Evolutionary conservation across 225 moss, liverwort and hornwort genomes (phyloP).

Genomic region (Polytrichum commune): DNA sequence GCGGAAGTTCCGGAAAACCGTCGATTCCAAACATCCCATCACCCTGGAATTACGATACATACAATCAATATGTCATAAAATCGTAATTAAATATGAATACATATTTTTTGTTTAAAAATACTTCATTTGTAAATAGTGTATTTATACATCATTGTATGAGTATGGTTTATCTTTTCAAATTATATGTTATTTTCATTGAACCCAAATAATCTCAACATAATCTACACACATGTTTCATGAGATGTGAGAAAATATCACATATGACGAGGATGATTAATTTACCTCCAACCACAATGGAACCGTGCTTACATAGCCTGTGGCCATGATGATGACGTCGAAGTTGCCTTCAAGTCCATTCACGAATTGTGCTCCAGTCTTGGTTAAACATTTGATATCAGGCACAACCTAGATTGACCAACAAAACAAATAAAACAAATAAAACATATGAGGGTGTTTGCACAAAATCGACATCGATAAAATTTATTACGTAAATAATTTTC

Average conservation of each 20-base stretch:
- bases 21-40: conserved; percentile 14
- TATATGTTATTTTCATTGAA: background rate
- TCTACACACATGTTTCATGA: background rate
- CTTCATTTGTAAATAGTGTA: background rate
- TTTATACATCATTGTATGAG: background rate
- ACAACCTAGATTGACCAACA: conserved; percentile 18
- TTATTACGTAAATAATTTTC: background rate
- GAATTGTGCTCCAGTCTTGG: conserved; percentile 30
- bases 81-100: background rate
- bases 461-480: background rate
- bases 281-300: conserved; percentile 42
- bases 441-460: background rate
- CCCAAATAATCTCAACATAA: background rate
- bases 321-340: conserved; percentile 43
- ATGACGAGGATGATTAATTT: background rate
- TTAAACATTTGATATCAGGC: conserved; percentile 30
- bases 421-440: no score
- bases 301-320: conserved; percentile 43
- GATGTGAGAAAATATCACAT: background rate
- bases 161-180: background rate
- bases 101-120: background rate
- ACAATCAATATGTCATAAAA: no score
- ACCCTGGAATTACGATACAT: conserved; percentile 10
- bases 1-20: conserved; percentile 13
- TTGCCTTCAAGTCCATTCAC: conserved; percentile 21